A percentile compares a stretch with the other conserved stretches of the same genome.
phyloP scores from a whole-genome alignment of 148 eudicot species.

The Camellia japonica region DNA sequence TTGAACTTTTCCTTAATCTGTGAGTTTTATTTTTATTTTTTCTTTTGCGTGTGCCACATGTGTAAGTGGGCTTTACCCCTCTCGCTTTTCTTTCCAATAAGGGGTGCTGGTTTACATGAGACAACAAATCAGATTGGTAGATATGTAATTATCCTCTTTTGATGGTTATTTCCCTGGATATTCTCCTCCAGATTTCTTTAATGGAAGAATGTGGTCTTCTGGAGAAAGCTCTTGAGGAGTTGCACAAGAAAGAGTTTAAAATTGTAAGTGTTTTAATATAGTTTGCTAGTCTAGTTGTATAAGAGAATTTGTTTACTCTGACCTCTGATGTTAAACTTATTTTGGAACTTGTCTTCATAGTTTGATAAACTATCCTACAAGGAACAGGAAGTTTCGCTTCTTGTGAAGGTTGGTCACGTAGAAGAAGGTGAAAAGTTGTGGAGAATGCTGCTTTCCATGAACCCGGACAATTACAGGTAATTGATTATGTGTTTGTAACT shows the following conservation, averaged over 20 bases:
- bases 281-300: neutral
- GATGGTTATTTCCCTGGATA: slow-evolving; percentile 8
- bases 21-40: too few relatives aligned
- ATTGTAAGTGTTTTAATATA: slow-evolving; percentile 56
- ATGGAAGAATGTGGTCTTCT: slow-evolving; percentile 82
- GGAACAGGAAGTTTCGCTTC: slow-evolving; percentile 90
- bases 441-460: slow-evolving; percentile 73
- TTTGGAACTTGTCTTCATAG: slow-evolving; percentile 31
- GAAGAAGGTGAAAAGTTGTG: slow-evolving; percentile 75
- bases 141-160: neutral
- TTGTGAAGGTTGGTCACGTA: slow-evolving; percentile 66
- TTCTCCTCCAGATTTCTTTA: slow-evolving; percentile 57
- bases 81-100: too few relatives aligned
- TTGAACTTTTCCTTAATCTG: too few relatives aligned
- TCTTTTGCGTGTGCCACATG: too few relatives aligned
- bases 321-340: slow-evolving; percentile 6
- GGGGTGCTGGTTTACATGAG: too few relatives aligned
- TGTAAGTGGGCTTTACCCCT: too few relatives aligned
- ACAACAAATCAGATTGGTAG: neutral
- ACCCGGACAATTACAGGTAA: slow-evolving; percentile 97
- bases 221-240: slow-evolving; percentile 81
- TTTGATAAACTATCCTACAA: slow-evolving; percentile 79
- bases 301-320: neutral
- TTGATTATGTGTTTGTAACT: neutral
- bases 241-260: slow-evolving; percentile 69